Evolutionary conservation across 208 protist genomes (phyloP).

Genomic region (Wallacemonas collosoma): DNA sequence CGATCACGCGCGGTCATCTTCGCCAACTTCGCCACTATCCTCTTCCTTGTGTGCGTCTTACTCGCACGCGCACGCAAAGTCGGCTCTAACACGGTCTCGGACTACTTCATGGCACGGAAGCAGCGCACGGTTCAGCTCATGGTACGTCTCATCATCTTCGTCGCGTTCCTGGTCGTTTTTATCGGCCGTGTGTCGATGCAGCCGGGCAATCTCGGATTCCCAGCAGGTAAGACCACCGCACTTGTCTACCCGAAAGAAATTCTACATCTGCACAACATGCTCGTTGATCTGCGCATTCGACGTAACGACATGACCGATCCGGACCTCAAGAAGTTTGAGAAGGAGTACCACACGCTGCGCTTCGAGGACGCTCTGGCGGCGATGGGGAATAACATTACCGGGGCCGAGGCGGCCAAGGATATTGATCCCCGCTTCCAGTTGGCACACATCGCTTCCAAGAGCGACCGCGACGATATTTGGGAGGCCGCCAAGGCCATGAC

Average conservation of each 20-base stretch:
- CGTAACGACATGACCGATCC: slow-evolving; percentile 58
- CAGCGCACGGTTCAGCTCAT: slow-evolving; percentile 63
- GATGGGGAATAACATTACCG: slow-evolving; percentile 48
- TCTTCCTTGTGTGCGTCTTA: background rate
- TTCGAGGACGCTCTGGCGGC: slow-evolving; percentile 38
- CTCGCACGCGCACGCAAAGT: slow-evolving; percentile 34
- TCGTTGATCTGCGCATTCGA: slow-evolving; percentile 39
- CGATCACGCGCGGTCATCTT: slow-evolving; percentile 43
- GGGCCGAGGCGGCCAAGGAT: slow-evolving; percentile 13
- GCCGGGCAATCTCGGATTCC: slow-evolving; percentile 37
- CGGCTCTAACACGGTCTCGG: slow-evolving; percentile 15
- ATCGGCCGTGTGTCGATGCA: slow-evolving; percentile 41
- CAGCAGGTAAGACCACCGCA: slow-evolving; percentile 41
- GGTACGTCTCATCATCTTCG: slow-evolving; percentile 39
- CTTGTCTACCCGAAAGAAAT: slow-evolving; percentile 47
- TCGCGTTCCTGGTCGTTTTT: slow-evolving; percentile 43
- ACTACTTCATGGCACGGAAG: slow-evolving; percentile 34
- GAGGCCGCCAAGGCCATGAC: slow-evolving; percentile 68
- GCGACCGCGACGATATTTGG: slow-evolving; percentile 49
- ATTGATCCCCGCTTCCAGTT: slow-evolving; percentile 29
- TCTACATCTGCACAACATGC: slow-evolving; percentile 58
- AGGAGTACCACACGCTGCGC: slow-evolving; percentile 29
- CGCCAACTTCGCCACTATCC: slow-evolving; percentile 22
- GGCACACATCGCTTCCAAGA: slow-evolving; percentile 20
- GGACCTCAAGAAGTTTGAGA: slow-evolving; percentile 36